Evolutionary conservation across 148 eudicot genomes (phyloP).

Genomic region (Bassia scoparia): DNA sequence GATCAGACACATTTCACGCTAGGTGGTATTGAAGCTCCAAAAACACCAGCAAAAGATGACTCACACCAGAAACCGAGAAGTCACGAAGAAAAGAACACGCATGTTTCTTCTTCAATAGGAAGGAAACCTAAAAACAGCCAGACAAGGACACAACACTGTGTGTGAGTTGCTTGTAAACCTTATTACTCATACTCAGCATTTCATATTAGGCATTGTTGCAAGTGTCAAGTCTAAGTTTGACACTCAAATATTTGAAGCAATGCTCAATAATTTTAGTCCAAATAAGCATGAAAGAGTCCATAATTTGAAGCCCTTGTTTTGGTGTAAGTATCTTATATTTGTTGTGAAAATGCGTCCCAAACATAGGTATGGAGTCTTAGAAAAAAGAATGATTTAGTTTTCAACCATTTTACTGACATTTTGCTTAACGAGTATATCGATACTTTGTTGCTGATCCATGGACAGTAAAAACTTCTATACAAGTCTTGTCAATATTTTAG

Average conservation of each 20-base stretch:
- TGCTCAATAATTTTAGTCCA: too few species aligned
- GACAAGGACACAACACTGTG: conserved; percentile 22
- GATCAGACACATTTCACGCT: neutral
- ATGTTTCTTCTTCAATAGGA: conserved; percentile 1
- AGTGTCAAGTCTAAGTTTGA: neutral
- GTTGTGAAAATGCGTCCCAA: too few species aligned
- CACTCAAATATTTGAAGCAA: too few species aligned
- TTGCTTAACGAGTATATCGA: neutral
- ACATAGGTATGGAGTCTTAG: neutral
- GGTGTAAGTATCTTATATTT: too few species aligned
- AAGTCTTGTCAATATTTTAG: neutral
- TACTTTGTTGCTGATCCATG: neutral
- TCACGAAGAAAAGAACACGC: neutral
- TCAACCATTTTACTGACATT: neutral
- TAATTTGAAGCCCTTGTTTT: neutral
- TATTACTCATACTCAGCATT: neutral
- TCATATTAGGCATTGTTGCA: neutral
- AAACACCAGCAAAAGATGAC: conserved; percentile 21
- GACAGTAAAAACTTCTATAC: neutral
- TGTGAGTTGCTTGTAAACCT: conserved; percentile 21
- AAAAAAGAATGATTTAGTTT: neutral
- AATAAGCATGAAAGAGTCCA: neutral
- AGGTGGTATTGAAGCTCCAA: conserved; percentile 17
- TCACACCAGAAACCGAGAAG: neutral
- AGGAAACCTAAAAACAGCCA: neutral